Conservation (phyloP, 257 asterid species). For the Solanum clarkiae region DNA sequence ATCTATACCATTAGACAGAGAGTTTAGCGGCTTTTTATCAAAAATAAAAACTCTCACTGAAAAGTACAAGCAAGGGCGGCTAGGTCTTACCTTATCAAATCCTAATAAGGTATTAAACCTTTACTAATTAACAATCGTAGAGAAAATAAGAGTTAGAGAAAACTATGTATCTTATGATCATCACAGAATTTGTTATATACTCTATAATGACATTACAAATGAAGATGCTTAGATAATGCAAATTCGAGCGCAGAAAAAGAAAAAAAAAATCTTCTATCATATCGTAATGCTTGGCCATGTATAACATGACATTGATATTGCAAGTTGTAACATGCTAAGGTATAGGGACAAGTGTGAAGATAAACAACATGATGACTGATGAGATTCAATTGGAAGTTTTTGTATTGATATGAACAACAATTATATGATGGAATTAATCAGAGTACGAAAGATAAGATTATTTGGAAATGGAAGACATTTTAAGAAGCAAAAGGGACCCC, state of each 20-base stretch:
- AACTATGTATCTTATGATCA: too few species aligned
- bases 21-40: too few species aligned
- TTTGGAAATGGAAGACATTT: background rate
- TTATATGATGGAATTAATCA: background rate
- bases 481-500: background rate
- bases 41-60: too few species aligned
- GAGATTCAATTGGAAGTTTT: background rate
- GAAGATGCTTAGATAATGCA: too few species aligned
- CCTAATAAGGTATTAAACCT: too few species aligned
- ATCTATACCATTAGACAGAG: too few species aligned
- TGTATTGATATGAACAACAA: background rate
- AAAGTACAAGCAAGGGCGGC: too few species aligned
- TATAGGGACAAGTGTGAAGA: background rate
- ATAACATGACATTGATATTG: background rate
- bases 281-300: background rate
- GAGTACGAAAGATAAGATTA: background rate
- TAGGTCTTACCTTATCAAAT: too few species aligned
- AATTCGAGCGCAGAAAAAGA: fast-evolving
- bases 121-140: too few species aligned
- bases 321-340: background rate
- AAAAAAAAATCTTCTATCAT: background rate
- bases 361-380: background rate
- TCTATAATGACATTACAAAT: too few species aligned
- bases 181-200: too few species aligned
- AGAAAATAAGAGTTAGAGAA: too few species aligned